A percentile compares a stretch with the other conserved stretches of the same genome.
Evolutionary conservation across 2,329 filamentous ascomycete species (phyloP).

Genomic region (Colletotrichum salicis): DNA sequence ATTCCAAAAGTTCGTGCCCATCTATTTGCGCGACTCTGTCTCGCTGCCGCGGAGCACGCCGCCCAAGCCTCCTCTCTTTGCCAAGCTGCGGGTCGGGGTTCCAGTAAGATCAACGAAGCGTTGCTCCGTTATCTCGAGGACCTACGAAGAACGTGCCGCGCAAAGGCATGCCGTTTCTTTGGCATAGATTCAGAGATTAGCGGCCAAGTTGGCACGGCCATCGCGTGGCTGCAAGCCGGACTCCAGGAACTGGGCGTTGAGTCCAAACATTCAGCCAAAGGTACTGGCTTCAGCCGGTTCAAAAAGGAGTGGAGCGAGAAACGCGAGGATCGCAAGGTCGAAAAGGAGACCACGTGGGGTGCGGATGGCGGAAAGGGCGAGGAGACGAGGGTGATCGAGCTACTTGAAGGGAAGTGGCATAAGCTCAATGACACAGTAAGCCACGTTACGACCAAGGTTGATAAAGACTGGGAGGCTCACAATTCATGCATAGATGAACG

Average conservation of each 20-base stretch:
- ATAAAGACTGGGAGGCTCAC: not conserved
- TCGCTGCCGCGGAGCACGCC: conserved; percentile 90
- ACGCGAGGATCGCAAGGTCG: conserved; percentile 81
- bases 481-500: conserved; percentile 71
- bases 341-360: conserved; percentile 80
- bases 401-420: conserved; percentile 88
- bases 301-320: conserved; percentile 81
- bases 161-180: conserved; percentile 89
- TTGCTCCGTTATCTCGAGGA: conserved; percentile 81
- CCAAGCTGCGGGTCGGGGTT: conserved; percentile 45
- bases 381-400: conserved; percentile 85
- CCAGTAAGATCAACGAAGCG: conserved; percentile 67
- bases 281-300: conserved; percentile 69
- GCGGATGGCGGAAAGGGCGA: conserved; percentile 86
- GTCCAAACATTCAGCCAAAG: conserved; percentile 60
- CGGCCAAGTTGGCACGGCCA: conserved; percentile 82
- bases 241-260: conserved; percentile 78
- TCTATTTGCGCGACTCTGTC: conserved; percentile 86
- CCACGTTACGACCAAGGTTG: not conserved
- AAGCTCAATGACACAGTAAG: conserved; percentile 92
- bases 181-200: conserved; percentile 88
- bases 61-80: conserved; percentile 72
- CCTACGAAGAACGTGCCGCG: conserved; percentile 78
- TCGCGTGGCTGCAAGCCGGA: conserved; percentile 87
- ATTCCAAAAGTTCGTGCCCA: conserved; percentile 90